Base-by-base conservation (phyloP, 306 rosid species). In the Casuarina cunninghamiana region DNA sequence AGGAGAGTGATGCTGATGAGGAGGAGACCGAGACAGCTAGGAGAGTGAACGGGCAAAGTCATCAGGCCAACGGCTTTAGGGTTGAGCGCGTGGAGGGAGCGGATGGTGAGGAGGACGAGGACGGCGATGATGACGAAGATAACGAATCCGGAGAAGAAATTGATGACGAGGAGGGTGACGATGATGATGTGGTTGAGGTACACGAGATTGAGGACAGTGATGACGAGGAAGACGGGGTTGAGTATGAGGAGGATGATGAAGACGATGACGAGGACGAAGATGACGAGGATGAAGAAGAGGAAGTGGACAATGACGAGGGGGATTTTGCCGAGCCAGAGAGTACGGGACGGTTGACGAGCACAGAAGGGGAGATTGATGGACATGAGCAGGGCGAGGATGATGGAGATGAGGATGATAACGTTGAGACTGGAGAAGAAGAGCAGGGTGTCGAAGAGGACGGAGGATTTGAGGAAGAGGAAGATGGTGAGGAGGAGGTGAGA, bases 321-420 rank as follows among this genome's bases (percentile, higher is more conserved):
- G 92, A 79, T 75, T 39, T 88, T 39, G 92, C 87, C 0, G 95
- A 65, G 60, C 94, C 92, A 0, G 91, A 88, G 87, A 86, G 91
- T 76, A 84, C 93, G 5, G 91, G 93, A 17, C 48, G 90, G 62
- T 76, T 93, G 85, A 50, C 87, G 4, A 87, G 92, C 80, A 77
- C 95, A 0, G 98, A 93, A 39, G 98, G 98, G 0, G 98, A 93
- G 86, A 93, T 93, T 65, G 98, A 93, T 80, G 98, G 95, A 21
- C 98, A 93, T 16, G 98, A 93, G 63, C 97, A 93, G 75, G 97
- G 98, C 13, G 97, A 93, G 88, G 97, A 91, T 80, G 97, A 84
- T 51, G 97, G 84, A 3, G 93, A 86, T 8, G 98, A 91, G 44
- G 97, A 93, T 77, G 98, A 91, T 60, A 88, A 87, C 51, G 97